Percentiles rank a stretch among this genome's conserved stretches.
These are phyloP conservation scores for Aspergillus asperescens DNA, from an alignment of 495 filamentous ascomycete species.

Conservation along the genomic window DNA sequence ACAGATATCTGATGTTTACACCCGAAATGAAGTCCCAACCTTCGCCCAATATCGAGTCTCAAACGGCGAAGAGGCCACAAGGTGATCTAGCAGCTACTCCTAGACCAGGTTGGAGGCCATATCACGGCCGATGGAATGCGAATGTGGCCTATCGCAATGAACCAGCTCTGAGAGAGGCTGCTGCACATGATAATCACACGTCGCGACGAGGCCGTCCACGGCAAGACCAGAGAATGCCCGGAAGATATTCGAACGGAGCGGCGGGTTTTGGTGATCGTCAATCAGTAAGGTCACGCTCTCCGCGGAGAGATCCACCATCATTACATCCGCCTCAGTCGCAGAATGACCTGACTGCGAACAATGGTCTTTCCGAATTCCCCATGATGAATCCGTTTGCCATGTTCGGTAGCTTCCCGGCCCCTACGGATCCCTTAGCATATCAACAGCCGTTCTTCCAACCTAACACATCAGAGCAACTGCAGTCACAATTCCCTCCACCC, in stretches of 20 bases:
- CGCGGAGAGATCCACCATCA: background rate
- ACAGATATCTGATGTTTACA: background rate
- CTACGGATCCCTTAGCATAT: background rate
- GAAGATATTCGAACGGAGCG: background rate
- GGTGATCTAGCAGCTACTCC: background rate
- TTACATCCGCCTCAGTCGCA: background rate
- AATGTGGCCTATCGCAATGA: slow-evolving; percentile 4
- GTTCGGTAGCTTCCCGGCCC: slow-evolving; percentile 4
- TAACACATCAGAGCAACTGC: slow-evolving; percentile 10
- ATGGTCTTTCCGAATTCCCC: background rate
- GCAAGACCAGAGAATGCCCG: background rate
- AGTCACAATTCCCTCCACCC: slow-evolving; percentile 4
- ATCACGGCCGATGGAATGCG: slow-evolving; percentile 17
- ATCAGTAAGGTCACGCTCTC: background rate
- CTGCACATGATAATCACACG: background rate
- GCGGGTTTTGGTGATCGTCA: background rate
- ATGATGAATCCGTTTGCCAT: slow-evolving; percentile 1
- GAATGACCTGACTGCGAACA: background rate
- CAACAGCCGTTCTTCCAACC: slow-evolving; percentile 7
- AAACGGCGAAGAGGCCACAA: background rate
- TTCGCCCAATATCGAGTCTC: slow-evolving; percentile 1
- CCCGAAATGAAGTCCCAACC: slow-evolving; percentile 10
- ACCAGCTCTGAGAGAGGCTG: background rate
- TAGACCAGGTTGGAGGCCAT: slow-evolving; percentile 16
- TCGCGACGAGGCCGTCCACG: background rate